A percentile compares a stretch with the other conserved stretches of the same genome.
Evolutionary conservation across 73 alveolate genomes (phyloP).

Genomic region (Effrenium voratum): DNA sequence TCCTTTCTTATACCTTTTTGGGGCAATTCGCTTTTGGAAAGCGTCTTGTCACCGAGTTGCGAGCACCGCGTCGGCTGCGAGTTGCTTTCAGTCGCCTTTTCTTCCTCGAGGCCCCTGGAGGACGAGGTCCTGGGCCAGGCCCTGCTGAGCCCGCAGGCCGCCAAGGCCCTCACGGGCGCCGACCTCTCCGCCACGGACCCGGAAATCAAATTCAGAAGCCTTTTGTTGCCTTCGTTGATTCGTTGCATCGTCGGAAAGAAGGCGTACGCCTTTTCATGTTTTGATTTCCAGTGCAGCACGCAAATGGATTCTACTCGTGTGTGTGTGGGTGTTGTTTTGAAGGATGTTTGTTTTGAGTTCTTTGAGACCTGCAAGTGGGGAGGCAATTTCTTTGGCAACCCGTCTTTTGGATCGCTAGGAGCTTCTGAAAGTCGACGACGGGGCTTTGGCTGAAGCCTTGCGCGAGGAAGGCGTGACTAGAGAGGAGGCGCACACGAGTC

Average conservation of each 20-base stretch:
- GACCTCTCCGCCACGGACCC: constrained; percentile 73
- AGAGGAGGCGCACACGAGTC: too few species aligned
- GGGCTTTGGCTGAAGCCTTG: constrained; percentile 64
- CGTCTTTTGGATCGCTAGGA: background rate
- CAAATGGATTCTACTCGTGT: background rate
- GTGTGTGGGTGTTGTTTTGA: background rate
- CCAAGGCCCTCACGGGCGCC: constrained; percentile 53
- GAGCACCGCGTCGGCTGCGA: background rate
- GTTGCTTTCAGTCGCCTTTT: background rate
- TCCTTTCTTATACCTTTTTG: background rate
- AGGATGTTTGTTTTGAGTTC: too few species aligned
- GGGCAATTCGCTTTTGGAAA: too few species aligned
- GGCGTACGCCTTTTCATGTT: background rate
- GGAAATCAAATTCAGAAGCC: background rate
- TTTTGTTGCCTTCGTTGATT: too few species aligned
- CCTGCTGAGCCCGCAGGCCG: constrained; percentile 44
- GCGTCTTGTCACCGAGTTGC: background rate
- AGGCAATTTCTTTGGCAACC: too few species aligned
- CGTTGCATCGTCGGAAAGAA: too few species aligned
- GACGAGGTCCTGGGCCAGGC: constrained; percentile 70
- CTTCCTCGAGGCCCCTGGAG: constrained; percentile 6
- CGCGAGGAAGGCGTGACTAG: constrained; percentile 47
- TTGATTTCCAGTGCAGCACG: background rate
- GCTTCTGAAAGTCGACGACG: constrained; percentile 72
- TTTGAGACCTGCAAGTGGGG: too few species aligned